These are phyloP conservation scores for Lepidium aucheri DNA, from an alignment of 345 rosid species.

Conservation along the genomic window DNA sequence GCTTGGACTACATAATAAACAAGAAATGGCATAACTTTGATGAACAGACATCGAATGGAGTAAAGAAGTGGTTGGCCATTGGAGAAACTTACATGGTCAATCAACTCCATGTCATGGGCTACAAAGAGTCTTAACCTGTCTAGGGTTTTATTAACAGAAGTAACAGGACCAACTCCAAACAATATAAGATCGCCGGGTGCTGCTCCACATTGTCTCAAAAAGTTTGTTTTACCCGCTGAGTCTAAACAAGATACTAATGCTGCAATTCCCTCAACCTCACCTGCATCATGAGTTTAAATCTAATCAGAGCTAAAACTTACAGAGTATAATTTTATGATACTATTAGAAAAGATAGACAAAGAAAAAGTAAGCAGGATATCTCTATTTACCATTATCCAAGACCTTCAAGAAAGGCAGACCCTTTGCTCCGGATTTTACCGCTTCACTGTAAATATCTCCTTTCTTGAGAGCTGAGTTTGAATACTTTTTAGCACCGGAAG, in stretches of 20 bases:
- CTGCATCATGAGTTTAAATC: conserved; percentile 16
- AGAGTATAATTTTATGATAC: neutral
- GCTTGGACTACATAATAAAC: conserved; percentile 49
- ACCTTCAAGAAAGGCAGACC: conserved; percentile 94
- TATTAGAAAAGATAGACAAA: neutral
- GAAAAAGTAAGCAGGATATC: neutral
- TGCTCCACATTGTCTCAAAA: conserved; percentile 58
- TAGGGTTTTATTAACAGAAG: conserved; percentile 69
- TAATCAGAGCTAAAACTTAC: neutral
- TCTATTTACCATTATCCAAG: conserved; percentile 65
- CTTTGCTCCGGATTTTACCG: conserved; percentile 91
- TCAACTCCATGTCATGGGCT: conserved; percentile 65
- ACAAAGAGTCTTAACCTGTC: conserved; percentile 67
- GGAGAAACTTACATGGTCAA: conserved; percentile 58
- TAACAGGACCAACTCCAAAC: conserved; percentile 75
- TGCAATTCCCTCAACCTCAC: conserved; percentile 67
- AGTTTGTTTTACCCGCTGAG: conserved; percentile 33
- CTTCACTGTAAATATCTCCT: conserved; percentile 79
- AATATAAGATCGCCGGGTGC: conserved; percentile 78
- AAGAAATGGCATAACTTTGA: conserved; percentile 6
- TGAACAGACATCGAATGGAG: neutral
- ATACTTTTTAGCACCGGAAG: conserved; percentile 60
- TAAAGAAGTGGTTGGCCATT: neutral
- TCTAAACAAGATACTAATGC: conserved; percentile 72
- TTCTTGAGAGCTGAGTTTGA: conserved; percentile 90